A percentile compares a stretch with the other conserved stretches of the same genome.
Conservation (phyloP, 129 eudicot species). For the Ambrosia trifida region DNA sequence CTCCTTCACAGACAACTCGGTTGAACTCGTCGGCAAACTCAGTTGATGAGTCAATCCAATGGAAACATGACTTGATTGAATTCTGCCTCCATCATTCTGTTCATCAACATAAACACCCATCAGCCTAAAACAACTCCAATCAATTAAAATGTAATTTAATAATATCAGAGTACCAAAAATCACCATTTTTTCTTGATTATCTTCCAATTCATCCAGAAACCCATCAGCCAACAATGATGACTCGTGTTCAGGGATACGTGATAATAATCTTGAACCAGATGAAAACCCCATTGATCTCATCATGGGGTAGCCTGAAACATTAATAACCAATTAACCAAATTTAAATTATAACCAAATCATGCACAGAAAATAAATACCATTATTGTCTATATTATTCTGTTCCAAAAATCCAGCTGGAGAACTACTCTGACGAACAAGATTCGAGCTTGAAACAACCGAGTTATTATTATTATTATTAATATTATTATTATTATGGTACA, state of each 20-base stretch:
- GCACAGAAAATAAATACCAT: slow-evolving; percentile 28
- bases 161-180: neutral
- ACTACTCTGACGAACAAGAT: slow-evolving; percentile 66
- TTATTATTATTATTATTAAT: slow-evolving; percentile 28
- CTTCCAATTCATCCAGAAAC: slow-evolving; percentile 50
- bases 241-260: slow-evolving; percentile 50
- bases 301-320: slow-evolving; percentile 46
- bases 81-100: slow-evolving; percentile 47
- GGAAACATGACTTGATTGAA: slow-evolving; percentile 33
- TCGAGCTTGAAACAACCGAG: slow-evolving; percentile 23
- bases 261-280: slow-evolving; percentile 20
- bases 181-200: slow-evolving; percentile 49
- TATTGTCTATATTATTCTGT: slow-evolving; percentile 44
- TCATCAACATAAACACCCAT: slow-evolving; percentile 21
- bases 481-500: slow-evolving; percentile 28
- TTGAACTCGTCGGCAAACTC: slow-evolving; percentile 68
- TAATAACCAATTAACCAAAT: neutral
- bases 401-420: slow-evolving; percentile 80
- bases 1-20: slow-evolving; percentile 57
- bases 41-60: slow-evolving; percentile 64
- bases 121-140: neutral
- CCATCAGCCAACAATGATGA: slow-evolving; percentile 51
- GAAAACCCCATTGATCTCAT: slow-evolving; percentile 49
- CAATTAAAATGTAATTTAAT: neutral
- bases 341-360: neutral